Evolutionary conservation across 202 grass and related monocot genomes (phyloP).

Genomic region (Schoenoplectus tabernaemontani): DNA sequence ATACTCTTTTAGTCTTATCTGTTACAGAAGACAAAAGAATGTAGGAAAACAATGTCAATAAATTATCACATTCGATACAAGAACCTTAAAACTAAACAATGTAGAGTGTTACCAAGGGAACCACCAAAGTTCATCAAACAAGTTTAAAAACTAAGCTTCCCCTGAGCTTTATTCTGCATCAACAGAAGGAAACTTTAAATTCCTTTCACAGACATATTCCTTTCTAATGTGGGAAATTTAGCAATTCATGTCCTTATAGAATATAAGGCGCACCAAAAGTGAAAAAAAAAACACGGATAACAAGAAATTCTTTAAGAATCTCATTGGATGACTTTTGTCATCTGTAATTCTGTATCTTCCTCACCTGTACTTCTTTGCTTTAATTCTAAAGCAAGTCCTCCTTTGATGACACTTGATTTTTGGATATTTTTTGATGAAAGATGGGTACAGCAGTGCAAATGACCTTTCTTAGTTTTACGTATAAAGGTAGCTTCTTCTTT

Average conservation of each 20-base stretch:
- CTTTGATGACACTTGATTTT: too few species aligned
- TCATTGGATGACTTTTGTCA: not conserved
- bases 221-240: constrained; percentile 9
- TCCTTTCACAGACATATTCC: not conserved
- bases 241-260: constrained; percentile 2
- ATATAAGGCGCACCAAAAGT: not conserved
- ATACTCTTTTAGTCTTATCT: not conserved
- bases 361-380: not conserved
- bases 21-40: not conserved
- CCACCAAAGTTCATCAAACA: not conserved
- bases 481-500: too few species aligned
- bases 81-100: not conserved
- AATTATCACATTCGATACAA: not conserved
- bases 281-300: not conserved
- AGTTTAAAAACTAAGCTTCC: not conserved
- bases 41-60: not conserved
- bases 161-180: not conserved
- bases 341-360: not conserved
- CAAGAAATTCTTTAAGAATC: not conserved
- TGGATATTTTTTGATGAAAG: too few species aligned
- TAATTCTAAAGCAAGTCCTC: not conserved
- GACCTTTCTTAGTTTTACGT: too few species aligned
- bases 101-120: not conserved
- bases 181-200: not conserved
- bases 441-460: not conserved